These are phyloP conservation scores for Symbiodinium pilosum DNA, from an alignment of 73 alveolate genomes.

Conservation along the genomic window DNA sequence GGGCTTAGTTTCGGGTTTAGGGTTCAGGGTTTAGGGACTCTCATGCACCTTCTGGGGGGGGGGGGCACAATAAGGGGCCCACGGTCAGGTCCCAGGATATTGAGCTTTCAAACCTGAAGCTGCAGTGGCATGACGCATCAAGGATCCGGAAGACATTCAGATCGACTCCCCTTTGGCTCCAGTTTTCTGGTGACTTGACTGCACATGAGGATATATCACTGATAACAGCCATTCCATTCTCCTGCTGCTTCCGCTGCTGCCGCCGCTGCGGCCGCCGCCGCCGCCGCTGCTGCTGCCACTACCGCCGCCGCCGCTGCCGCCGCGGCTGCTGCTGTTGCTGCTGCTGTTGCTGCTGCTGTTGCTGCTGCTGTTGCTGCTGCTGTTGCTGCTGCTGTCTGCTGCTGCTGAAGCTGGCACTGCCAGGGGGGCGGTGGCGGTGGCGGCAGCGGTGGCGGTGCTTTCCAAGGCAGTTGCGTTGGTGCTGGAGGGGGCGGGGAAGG, in stretches of 20 bases:
- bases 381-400: neutral
- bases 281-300: neutral
- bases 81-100: too few relatives aligned
- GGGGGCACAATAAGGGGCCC: too few relatives aligned
- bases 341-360: neutral
- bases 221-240: too few relatives aligned
- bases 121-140: too few relatives aligned
- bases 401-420: neutral
- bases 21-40: too few relatives aligned
- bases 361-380: slow-evolving; percentile 13
- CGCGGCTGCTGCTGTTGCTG: neutral
- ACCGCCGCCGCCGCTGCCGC: slow-evolving; percentile 7
- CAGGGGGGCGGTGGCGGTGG: too few relatives aligned
- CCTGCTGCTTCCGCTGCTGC: neutral
- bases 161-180: slow-evolving; percentile 59
- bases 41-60: neutral
- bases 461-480: too few relatives aligned
- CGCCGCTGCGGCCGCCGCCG: neutral
- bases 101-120: too few relatives aligned
- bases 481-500: too few relatives aligned
- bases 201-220: too few relatives aligned
- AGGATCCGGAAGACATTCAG: neutral
- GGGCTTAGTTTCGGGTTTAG: too few relatives aligned
- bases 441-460: too few relatives aligned
- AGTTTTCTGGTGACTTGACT: slow-evolving; percentile 16